Evolutionary conservation across 2,329 filamentous ascomycete genomes (phyloP).

Genomic region (Plenodomus biglobosus): DNA sequence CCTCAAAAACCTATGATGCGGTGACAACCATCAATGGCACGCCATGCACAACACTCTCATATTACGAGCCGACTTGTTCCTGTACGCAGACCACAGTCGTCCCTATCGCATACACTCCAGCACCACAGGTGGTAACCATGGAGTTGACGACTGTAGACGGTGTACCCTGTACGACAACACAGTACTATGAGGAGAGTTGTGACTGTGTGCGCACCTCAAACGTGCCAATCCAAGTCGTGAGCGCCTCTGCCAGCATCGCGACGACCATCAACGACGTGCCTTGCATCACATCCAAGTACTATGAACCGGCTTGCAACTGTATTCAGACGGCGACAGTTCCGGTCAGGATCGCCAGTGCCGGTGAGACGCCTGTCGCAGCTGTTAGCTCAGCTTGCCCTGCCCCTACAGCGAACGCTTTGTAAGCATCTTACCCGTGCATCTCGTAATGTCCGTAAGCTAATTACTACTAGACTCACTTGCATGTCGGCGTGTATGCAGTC

Average conservation of each 20-base stretch:
- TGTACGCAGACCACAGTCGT: conserved; percentile 5
- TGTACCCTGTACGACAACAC: background rate
- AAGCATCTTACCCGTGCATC: background rate
- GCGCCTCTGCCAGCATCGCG: background rate
- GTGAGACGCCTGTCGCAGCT: background rate
- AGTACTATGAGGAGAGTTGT: background rate
- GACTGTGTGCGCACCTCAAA: background rate
- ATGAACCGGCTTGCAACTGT: conserved; percentile 3
- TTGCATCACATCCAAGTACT: conserved; percentile 3
- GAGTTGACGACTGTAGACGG: background rate
- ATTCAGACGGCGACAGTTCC: conserved; percentile 1
- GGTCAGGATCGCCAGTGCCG: background rate
- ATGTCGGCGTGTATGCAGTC: conserved; percentile 1
- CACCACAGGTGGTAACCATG: background rate
- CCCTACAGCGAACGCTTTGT: background rate
- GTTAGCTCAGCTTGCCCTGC: background rate
- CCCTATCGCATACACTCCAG: conserved; percentile 1
- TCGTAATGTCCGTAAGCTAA: background rate
- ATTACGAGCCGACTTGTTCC: conserved; percentile 4
- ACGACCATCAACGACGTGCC: conserved; percentile 1
- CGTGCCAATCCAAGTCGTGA: background rate
- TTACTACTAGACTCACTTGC: background rate
- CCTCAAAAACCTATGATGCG: background rate
- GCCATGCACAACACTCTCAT: conserved; percentile 5
- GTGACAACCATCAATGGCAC: conserved; percentile 5